A percentile compares a stretch with the other conserved stretches of the same genome.
Evolutionary conservation across 1,284 basidiomycete genomes (phyloP).

Genomic region (Acaromyces ingoldii): DNA sequence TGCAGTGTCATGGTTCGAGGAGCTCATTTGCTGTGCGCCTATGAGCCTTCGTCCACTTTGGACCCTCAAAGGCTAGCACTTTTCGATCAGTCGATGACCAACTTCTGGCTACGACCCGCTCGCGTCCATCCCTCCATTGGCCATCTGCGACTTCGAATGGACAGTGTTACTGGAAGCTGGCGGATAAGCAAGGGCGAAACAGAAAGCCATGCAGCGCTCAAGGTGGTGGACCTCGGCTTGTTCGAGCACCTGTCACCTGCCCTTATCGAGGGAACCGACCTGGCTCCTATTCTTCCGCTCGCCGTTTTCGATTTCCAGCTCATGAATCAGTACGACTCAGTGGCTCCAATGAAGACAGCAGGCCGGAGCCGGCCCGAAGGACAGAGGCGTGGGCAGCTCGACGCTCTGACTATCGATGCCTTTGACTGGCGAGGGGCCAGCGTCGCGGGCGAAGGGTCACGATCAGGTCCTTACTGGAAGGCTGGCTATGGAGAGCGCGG

Average conservation of each 20-base stretch:
- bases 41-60: conserved; percentile 12
- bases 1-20: conserved; percentile 11
- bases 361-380: neutral
- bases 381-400: conserved; percentile 2
- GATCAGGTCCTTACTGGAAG: conserved; percentile 15
- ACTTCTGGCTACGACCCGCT: conserved; percentile 27
- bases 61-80: neutral
- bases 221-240: conserved; percentile 15
- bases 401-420: conserved; percentile 18
- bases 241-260: conserved; percentile 20
- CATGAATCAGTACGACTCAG: conserved; percentile 4
- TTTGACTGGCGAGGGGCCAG: conserved; percentile 20
- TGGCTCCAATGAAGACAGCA: neutral
- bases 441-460: neutral
- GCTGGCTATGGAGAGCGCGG: conserved; percentile 24
- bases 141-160: conserved; percentile 24
- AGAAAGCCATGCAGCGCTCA: neutral
- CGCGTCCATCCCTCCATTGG: conserved; percentile 24
- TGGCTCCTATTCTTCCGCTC: conserved; percentile 17
- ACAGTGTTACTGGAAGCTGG: neutral
- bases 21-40: conserved; percentile 21
- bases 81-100: conserved; percentile 5
- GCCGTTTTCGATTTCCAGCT: conserved; percentile 21
- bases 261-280: conserved; percentile 9
- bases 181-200: neutral